Evolutionary conservation across 331 rosid genomes (phyloP).

Genomic region (Quercus tomentella): DNA sequence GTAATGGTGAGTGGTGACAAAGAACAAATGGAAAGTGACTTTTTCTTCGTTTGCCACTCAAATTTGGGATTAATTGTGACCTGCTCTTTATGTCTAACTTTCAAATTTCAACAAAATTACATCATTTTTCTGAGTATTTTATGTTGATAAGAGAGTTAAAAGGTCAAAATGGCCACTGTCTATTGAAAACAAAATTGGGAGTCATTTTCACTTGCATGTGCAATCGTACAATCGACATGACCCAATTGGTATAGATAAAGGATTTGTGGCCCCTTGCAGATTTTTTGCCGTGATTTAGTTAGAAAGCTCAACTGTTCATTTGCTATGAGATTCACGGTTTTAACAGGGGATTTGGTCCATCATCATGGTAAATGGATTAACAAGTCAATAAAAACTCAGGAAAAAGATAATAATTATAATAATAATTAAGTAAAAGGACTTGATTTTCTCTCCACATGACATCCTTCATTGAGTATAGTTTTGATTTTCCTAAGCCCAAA

Average conservation of each 20-base stretch:
- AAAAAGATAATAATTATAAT: too few relatives aligned
- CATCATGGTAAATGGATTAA: too few relatives aligned
- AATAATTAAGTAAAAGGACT: too few relatives aligned
- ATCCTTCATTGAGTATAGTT: too few relatives aligned
- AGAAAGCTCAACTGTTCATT: background rate
- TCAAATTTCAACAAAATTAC: background rate
- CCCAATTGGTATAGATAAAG: constrained; percentile 18
- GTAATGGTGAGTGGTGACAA: background rate
- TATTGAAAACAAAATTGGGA: background rate
- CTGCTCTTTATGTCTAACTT: background rate
- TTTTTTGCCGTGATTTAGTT: constrained; percentile 26
- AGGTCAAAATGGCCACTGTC: background rate
- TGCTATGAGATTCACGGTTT: background rate
- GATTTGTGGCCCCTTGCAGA: constrained; percentile 37
- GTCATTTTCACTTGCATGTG: constrained; percentile 57
- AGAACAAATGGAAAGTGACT: background rate
- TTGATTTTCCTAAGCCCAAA: too few relatives aligned
- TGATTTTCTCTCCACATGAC: too few relatives aligned
- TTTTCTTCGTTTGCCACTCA: background rate
- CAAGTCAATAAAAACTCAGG: too few relatives aligned
- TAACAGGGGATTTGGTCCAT: too few relatives aligned
- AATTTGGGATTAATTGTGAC: background rate
- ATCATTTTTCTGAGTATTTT: background rate
- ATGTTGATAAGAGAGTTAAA: background rate
- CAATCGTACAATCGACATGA: constrained; percentile 11